Conservation (phyloP, 331 rosid species). For the Saraca asoca region DNA sequence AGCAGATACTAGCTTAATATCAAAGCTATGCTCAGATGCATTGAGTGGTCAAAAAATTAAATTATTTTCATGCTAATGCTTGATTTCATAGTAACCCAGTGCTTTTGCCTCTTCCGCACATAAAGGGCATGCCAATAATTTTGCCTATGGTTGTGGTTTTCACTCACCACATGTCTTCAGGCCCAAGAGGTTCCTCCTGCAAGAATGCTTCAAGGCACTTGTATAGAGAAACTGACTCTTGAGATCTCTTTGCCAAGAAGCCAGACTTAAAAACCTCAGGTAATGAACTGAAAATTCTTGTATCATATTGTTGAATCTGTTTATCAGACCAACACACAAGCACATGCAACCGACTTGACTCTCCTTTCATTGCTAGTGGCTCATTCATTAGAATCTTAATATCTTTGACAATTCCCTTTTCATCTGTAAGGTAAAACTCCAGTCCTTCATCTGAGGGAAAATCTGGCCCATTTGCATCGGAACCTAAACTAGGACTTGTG, state of each 20-base stretch:
- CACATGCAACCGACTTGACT: slow-evolving; percentile 53
- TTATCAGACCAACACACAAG: slow-evolving; percentile 86
- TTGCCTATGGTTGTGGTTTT: slow-evolving; percentile 34
- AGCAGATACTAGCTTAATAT: slow-evolving; percentile 20
- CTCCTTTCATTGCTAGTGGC: slow-evolving; percentile 48
- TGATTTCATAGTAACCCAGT: slow-evolving; percentile 23
- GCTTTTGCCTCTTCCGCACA: slow-evolving; percentile 18
- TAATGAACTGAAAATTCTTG: slow-evolving; percentile 54
- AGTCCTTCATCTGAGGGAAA: slow-evolving; percentile 51
- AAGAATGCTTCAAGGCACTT: slow-evolving; percentile 97
- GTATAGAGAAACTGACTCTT: slow-evolving; percentile 82
- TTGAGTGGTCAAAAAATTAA: slow-evolving; percentile 19
- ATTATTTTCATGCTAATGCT: slow-evolving; percentile 26
- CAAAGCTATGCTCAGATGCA: slow-evolving; percentile 3
- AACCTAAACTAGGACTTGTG: slow-evolving; percentile 39
- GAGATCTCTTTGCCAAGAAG: slow-evolving; percentile 68
- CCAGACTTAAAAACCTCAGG: slow-evolving; percentile 92
- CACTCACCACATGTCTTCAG: slow-evolving; percentile 99
- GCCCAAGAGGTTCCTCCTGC: slow-evolving; percentile 99
- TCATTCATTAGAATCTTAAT: slow-evolving; percentile 62
- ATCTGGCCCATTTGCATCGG: slow-evolving; percentile 46
- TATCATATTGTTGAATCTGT: slow-evolving; percentile 57
- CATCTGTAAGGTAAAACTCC: slow-evolving; percentile 72
- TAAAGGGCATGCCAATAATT: slow-evolving; percentile 22
- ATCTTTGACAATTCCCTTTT: slow-evolving; percentile 63